Base-by-base conservation (phyloP, 164 flowering plant genomes). In the Stephania cephalantha region DNA sequence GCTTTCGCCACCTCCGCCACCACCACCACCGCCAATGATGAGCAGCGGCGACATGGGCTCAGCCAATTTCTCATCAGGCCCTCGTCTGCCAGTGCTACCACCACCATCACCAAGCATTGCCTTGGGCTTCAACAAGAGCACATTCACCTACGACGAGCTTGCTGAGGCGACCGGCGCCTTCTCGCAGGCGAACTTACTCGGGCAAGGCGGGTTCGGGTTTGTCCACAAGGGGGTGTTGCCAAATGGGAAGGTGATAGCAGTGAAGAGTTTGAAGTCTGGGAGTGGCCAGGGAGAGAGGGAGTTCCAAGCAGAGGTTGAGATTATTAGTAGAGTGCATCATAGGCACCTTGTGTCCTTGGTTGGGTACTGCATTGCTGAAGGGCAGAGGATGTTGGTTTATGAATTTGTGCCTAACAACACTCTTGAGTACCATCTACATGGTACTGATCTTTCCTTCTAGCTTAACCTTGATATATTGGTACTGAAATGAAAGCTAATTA, bases 271-370 rank as follows among this genome's bases (percentile, higher is more conserved):
- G 35, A 90, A 92, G 73, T 67, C 83, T 0, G 97, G 93, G 7
- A 90, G 95, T 45, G 95, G 95, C 3, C 97, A 92, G 77, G 97
- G 97, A 6, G 97, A 92, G 71, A 46, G 97, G 46, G 95, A 92
- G 70, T 92, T 92, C 77, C 88, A 83, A 73, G 95, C 97, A 5
- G 95, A 92, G 79, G 95, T 90, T 61, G 97, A 90, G 70, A 90
- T 92, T 65, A 92, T 92, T 75, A 92, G 95, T 75, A 86, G 95
- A 7, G 93, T 92, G 50, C 97, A 92, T 78, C 97, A 92, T 76
- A 85, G 94, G 50, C 86, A 90, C 76, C 87, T 92, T n/a, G 94
- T 92, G 70, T 88, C 94, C 5, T 86, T 92, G 6, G 90, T 88
- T 25, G 97, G 97, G 4, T 92, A 90, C 70, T 90, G 92, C 71